A percentile compares a stretch with the other conserved stretches of the same genome.
Evolutionary conservation across 2,329 filamentous ascomycete genomes (phyloP).

Genomic region (Alternaria viburni): DNA sequence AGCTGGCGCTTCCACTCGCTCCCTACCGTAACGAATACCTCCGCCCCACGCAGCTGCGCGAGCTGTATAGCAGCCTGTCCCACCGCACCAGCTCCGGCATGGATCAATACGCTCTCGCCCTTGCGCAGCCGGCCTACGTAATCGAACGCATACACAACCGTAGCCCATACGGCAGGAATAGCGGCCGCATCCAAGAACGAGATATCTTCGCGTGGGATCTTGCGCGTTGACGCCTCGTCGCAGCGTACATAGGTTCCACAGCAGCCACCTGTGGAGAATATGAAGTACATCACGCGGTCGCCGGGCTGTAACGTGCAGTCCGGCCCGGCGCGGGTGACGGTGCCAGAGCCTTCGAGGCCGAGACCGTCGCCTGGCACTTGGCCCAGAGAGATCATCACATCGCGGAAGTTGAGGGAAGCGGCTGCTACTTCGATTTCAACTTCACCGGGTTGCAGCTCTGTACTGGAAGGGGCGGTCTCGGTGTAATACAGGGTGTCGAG

Average conservation of each 20-base stretch:
- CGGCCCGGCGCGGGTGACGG: conserved; percentile 14
- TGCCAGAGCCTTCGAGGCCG: conserved; percentile 21
- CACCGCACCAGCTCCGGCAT: conserved; percentile 28
- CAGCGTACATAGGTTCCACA: conserved; percentile 12
- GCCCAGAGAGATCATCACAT: conserved; percentile 9
- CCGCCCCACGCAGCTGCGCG: conserved; percentile 20
- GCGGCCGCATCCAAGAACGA: conserved; percentile 19
- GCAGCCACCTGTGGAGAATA: conserved; percentile 10
- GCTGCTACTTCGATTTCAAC: conserved; percentile 23
- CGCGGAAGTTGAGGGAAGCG: conserved; percentile 24
- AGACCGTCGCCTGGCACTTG: conserved; percentile 8
- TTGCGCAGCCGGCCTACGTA: conserved; percentile 27
- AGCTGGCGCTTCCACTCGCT: conserved; percentile 12
- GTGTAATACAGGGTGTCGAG: conserved; percentile 20
- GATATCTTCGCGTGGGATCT: conserved; percentile 6
- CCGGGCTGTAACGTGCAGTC: conserved; percentile 4
- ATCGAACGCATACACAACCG: conserved; percentile 28
- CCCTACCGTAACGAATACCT: conserved; percentile 26
- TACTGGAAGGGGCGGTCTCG: background rate
- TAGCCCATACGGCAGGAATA: conserved; percentile 14
- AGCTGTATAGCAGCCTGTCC: conserved; percentile 34
- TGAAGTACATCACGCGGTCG: conserved; percentile 14
- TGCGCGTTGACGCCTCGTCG: conserved; percentile 3
- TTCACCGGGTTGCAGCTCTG: conserved; percentile 13
- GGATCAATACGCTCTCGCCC: conserved; percentile 40